Percentiles rank a stretch among this genome's conserved stretches.
These are phyloP conservation scores for Botryotinia calthae DNA, from an alignment of 2,329 filamentous ascomycete genomes.

Conservation along the genomic window DNA sequence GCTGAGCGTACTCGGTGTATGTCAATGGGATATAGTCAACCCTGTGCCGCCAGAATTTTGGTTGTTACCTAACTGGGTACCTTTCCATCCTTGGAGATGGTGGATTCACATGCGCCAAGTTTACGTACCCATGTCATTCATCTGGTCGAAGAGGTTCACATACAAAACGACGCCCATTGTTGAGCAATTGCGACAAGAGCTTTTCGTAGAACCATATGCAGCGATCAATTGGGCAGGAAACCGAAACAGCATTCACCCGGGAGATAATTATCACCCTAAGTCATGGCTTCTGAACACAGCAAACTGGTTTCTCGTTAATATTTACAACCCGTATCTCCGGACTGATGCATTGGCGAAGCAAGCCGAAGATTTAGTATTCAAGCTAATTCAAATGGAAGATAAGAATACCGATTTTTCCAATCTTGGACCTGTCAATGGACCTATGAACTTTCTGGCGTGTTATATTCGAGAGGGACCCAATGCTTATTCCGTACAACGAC, in stretches of 20 bases:
- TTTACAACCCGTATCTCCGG: conserved; percentile 79
- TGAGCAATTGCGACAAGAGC: conserved; percentile 69
- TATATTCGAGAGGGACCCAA: conserved; percentile 82
- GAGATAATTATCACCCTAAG: conserved; percentile 93
- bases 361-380: conserved; percentile 78
- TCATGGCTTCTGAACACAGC: conserved; percentile 73
- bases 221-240: conserved; percentile 74
- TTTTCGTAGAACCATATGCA: conserved; percentile 77
- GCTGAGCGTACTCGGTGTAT: conserved; percentile 80
- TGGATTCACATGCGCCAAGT: conserved; percentile 98
- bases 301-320: conserved; percentile 74
- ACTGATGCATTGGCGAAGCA: conserved; percentile 61
- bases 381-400: conserved; percentile 86
- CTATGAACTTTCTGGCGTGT: conserved; percentile 86
- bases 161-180: conserved; percentile 74
- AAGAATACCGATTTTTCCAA: conserved; percentile 85
- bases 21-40: conserved; percentile 89
- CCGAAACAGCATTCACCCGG: conserved; percentile 75
- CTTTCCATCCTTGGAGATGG: conserved; percentile 89
- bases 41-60: conserved; percentile 91
- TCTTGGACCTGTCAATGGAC: conserved; percentile 83
- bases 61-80: conserved; percentile 88
- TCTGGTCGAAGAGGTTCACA: conserved; percentile 81
- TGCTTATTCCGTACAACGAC: conserved; percentile 67
- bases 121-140: conserved; percentile 86